These are phyloP conservation scores for Sugiyamaella japonica DNA, from an alignment of 1,139 yeast genomes.

Conservation along the genomic window DNA sequence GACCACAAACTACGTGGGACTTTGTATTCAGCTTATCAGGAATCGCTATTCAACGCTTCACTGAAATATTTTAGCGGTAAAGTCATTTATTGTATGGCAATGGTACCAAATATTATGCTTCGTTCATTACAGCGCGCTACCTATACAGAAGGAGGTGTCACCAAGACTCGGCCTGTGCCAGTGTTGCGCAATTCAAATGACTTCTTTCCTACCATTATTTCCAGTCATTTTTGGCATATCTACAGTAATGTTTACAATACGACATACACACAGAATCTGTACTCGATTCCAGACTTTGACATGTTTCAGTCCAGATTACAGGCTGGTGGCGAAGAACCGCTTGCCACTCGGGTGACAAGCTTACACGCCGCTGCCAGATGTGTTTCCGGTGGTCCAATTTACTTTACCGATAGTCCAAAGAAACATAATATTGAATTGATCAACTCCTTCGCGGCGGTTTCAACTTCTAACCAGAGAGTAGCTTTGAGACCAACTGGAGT, in stretches of 20 bases:
- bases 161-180: constrained; percentile 20
- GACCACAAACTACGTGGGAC: constrained; percentile 26
- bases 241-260: constrained; percentile 36
- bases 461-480: constrained; percentile 24
- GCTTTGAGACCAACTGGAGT: constrained; percentile 28
- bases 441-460: constrained; percentile 27
- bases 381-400: constrained; percentile 39
- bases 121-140: constrained; percentile 22
- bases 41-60: constrained; percentile 31
- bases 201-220: constrained; percentile 32
- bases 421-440: constrained; percentile 30
- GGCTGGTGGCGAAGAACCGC: constrained; percentile 17
- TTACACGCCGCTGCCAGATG: constrained; percentile 37
- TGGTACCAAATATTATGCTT: constrained; percentile 34
- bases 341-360: constrained; percentile 21
- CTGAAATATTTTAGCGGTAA: constrained; percentile 32
- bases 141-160: not conserved
- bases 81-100: constrained; percentile 38
- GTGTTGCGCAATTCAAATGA: constrained; percentile 38
- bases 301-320: constrained; percentile 37
- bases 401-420: constrained; percentile 34
- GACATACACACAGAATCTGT: constrained; percentile 31
- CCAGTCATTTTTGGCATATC: constrained; percentile 38
- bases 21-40: constrained; percentile 32
- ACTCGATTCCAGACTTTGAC: constrained; percentile 37